Evolutionary conservation across 768 basidiomycete genomes (phyloP), one percentile per base, ranked within the genome.

Genomic region (Termitomyces sp.): DNA sequence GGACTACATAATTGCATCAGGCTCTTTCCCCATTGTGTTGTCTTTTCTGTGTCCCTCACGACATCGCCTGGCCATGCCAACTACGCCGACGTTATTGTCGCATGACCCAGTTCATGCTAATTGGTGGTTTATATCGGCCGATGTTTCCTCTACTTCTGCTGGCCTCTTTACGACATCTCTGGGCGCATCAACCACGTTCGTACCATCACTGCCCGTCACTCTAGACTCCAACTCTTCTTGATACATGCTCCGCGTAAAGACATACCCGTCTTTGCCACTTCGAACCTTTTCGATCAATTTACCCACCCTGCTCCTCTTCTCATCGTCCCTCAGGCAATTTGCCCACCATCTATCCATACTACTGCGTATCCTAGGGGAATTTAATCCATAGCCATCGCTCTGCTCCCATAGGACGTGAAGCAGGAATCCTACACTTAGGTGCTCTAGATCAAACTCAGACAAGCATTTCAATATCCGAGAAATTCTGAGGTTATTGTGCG

Each of bases 301-400:
- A 29, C 74, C 70, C 36, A 89, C 74, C 78, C 80, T 84, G 23
- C 68, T 63, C 58, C 87, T 73, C 57, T 87, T 84, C 56, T 73
- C 69, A n/a, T 77, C 75, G 58, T 85, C 76, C 56, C 88, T 74
- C 48, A 88, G 70, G 64, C 88, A 90, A 61, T 86, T 86, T 18
- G 82, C 81, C 88, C 88, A 89, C 84, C 86, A 91, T 53, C 75
- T 72, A 57, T 88, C 88, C 86, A 89, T 89, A 65, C 88, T 89
- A 58, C 70, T 68, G 46, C 68, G 65, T 46, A 89, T 70, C 11
- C 68, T 68, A 10, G 62, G 60, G n/a, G 78, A 72, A 61, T 81
- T 73, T 40, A 91, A 73, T 62, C 77, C 69, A 29, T 73, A 70
- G 20, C 72, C 64, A 64, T 86, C 82, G 61, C 84, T 86, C 64